phyloP scores from a whole-genome alignment of 2,329 filamentous ascomycete species.

The Fusarium verticillioides region DNA sequence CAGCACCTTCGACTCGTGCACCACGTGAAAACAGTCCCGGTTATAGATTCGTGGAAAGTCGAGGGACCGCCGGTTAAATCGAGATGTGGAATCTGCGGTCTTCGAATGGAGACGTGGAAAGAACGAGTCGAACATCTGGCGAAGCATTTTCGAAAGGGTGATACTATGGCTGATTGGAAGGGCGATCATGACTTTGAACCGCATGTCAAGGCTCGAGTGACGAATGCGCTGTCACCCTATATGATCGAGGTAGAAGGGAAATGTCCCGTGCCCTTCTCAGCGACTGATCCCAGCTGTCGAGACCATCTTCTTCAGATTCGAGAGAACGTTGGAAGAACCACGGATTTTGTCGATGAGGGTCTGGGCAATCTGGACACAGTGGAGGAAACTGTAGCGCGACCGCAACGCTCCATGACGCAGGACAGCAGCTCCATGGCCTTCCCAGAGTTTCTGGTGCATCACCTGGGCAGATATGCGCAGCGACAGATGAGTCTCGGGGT shows the following conservation, averaged over 20 bases:
- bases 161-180: constrained; percentile 46
- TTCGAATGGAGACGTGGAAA: constrained; percentile 41
- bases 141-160: constrained; percentile 43
- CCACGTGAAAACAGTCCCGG: constrained; percentile 51
- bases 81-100: constrained; percentile 47
- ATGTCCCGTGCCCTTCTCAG: constrained; percentile 44
- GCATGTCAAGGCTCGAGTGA: constrained; percentile 34
- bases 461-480: constrained; percentile 39
- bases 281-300: constrained; percentile 32
- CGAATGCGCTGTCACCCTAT: constrained; percentile 43
- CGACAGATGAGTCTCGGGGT: constrained; percentile 37
- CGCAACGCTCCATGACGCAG: neutral
- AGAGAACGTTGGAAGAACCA: neutral
- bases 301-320: constrained; percentile 40
- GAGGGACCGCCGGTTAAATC: constrained; percentile 38
- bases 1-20: constrained; percentile 48
- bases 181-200: constrained; percentile 44
- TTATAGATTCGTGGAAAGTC: constrained; percentile 51
- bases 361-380: neutral
- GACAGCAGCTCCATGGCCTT: constrained; percentile 14
- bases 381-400: neutral
- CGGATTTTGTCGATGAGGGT: neutral
- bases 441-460: constrained; percentile 26
- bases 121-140: constrained; percentile 45
- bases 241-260: constrained; percentile 40